Base-by-base conservation (phyloP, 2,329 filamentous ascomycete genomes). In the Aspergillus ruber region DNA sequence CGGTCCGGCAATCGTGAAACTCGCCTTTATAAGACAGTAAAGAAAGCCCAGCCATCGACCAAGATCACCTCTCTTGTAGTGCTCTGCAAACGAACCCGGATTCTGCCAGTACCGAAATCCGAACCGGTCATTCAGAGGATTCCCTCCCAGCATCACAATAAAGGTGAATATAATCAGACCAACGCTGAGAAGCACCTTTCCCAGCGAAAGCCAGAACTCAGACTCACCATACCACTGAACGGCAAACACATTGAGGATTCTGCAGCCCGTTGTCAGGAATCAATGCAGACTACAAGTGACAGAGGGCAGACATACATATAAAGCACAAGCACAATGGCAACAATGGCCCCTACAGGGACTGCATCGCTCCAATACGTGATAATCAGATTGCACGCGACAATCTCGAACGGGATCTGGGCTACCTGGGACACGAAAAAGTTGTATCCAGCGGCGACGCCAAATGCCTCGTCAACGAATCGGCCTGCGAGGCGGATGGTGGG, bases 121-220 rank as follows among this genome's bases (percentile, higher is more conserved):
- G 52, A 87, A 87, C 0, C 79, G 73, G 55, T 90, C 85, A 33
- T 79, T 74, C 1, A 82, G 64, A 0, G 89, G 89, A 56, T 91
- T 93, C 2, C 86, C 89, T 6, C 88, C 89, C 1, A 93, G 71
- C 84, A 93, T 91, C 54, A 83, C 81, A 54, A 94, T 77, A 60
- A 95, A 88, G 2, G 88, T 91, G 70, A 88, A 90, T 53, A 82
- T 58, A 55, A 90, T 78, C 44, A 91, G 74, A 1, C 81, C 85
- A 32, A 89, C 67, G 50, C 87, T 86, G 44, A 90, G 75, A 2
- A 90, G 56, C 2, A 89, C 78, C 63, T 90, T 89, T 46, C 83
- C 83, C 2, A 87, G 64, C 2, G 87, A 83, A 17, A 84, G 80
- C 71, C 80, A 79, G 60, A 94, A 93, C 62, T 93, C 88, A 0